Conservation (phyloP, 2,329 filamentous ascomycete species). For the Neofusicoccum parvum region DNA sequence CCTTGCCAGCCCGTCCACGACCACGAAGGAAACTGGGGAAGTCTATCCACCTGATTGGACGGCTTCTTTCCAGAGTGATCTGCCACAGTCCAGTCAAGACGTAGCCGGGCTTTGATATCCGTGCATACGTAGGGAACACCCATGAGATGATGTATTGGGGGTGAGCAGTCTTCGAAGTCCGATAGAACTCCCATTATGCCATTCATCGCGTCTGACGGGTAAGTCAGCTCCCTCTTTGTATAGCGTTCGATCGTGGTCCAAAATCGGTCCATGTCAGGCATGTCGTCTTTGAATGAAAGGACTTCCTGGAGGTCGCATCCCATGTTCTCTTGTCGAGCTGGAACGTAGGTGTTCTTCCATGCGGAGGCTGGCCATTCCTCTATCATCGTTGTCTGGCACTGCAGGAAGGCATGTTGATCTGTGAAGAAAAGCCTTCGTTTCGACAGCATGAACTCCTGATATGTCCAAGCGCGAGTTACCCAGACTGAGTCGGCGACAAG, state of each 20-base stretch:
- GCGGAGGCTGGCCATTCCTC: neutral
- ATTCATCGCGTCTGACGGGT: neutral
- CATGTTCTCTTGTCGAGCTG: neutral
- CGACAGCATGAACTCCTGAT: constrained; percentile 23
- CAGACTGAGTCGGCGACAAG: neutral
- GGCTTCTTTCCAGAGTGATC: no score
- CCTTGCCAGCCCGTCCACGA: no score
- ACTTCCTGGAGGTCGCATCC: neutral
- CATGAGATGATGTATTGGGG: neutral
- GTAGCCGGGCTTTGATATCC: no score
- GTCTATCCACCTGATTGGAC: no score
- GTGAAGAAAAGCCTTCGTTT: constrained; percentile 19
- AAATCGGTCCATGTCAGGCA: neutral
- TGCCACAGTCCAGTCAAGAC: no score
- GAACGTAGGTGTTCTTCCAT: neutral
- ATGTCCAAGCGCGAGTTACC: constrained; percentile 23
- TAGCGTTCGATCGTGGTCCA: neutral
- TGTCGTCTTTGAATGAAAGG: neutral
- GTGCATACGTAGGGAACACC: neutral
- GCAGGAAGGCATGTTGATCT: neutral
- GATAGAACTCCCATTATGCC: neutral
- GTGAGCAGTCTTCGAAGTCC: neutral
- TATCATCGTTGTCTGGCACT: neutral
- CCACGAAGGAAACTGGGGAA: no score
- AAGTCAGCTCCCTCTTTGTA: neutral